Evolutionary conservation across 1,284 basidiomycete species (phyloP), one percentile per base, ranked within the genome.

Genomic region (Ganoderma lucidum): DNA sequence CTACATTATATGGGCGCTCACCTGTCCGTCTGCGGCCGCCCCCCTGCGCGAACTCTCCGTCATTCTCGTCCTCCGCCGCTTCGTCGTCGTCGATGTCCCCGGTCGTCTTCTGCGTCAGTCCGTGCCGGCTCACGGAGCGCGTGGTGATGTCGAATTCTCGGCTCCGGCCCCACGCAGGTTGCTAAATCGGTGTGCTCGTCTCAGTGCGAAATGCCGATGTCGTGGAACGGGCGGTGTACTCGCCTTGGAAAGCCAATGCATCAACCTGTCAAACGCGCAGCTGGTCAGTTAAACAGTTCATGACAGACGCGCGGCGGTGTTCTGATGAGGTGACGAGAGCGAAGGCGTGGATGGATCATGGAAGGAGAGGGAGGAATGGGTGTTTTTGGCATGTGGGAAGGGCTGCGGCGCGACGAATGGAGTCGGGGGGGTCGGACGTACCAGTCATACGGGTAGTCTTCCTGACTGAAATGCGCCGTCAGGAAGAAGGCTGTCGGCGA

Each of bases 61-160:
- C 85, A 6, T 89, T 87, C 3, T 86, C 86, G 1, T 87, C 89
- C 3, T 86, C 86, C 0, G 87, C 89, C 5, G 91, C 87, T 62
- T 91, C 90, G n/a, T 93, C 93, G 23, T 93, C 91, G 56, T 93
- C 91, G 70, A 93, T 70, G 76, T 94, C 93, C 12, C 93, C 93
- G 4, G 90, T 84, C 0, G 91, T 93, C 56, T 87, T 84, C 75
- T 90, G 86, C 64, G 84, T 89, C 71, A 93, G 81, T 62, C 87
- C 87, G 71, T 85, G 86, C 58, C 90, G 87, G 65, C 85, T 85
- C 19, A 87, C 82, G 15, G 90, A 87, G 64, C 93, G 90, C 23
- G 93, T 95, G 10, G 92, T 94, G 73, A 95, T 94, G 80, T 95
- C 93, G 77, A 95, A 95, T 79, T 95, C 93, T 55, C 93, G 85